Conservation (phyloP, 1,284 basidiomycete species). For the Pseudomicrostroma phylloplanum region DNA sequence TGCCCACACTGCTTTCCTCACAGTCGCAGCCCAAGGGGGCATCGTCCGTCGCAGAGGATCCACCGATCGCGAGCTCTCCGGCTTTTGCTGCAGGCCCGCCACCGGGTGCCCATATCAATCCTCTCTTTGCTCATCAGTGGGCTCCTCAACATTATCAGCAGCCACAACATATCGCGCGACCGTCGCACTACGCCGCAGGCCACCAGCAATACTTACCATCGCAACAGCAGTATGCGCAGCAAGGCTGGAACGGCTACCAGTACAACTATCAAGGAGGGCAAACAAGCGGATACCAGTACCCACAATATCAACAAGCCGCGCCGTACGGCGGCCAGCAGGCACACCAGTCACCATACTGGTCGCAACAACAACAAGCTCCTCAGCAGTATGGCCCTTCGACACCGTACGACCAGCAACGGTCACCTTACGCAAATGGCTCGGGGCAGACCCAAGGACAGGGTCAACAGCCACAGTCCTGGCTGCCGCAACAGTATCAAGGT, state of each 20-base stretch:
- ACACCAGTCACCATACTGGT: too few relatives aligned
- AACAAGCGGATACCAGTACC: too few relatives aligned
- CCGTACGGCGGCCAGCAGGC: too few relatives aligned
- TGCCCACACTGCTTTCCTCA: neutral
- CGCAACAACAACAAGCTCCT: neutral
- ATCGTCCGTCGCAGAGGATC: neutral
- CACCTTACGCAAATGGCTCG: neutral
- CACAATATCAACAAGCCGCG: too few relatives aligned
- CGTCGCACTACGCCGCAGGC: neutral
- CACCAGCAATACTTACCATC: neutral
- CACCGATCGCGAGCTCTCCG: neutral
- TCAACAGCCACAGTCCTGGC: neutral
- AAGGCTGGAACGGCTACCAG: too few relatives aligned
- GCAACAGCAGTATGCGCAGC: neutral
- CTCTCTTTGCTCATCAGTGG: neutral
- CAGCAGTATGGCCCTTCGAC: neutral
- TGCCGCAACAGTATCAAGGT: neutral
- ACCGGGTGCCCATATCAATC: slow-evolving; percentile 5
- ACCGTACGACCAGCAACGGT: neutral
- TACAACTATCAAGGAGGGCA: too few relatives aligned
- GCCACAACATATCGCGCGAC: neutral
- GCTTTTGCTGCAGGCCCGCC: neutral
- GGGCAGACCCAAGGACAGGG: neutral
- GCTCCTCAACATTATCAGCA: neutral
- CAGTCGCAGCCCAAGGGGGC: neutral